Evolutionary conservation across 192 early-diverging fungal species (phyloP).

Genomic region (Entomortierella beljakovae): DNA sequence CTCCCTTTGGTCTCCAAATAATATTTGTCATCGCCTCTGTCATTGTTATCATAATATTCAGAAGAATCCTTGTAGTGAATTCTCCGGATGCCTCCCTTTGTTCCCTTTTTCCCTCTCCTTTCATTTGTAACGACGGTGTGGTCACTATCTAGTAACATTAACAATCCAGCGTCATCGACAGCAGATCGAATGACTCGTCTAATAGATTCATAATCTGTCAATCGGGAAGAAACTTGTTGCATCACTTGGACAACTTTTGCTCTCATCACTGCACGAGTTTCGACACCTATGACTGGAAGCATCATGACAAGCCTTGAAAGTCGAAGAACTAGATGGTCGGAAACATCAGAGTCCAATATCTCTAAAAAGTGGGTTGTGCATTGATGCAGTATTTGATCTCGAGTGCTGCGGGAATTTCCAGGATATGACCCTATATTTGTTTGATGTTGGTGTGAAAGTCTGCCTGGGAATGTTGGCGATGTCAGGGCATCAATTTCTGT

Average conservation of each 20-base stretch:
- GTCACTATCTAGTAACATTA: background rate
- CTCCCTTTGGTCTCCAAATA: background rate
- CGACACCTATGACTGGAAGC: conserved; percentile 32
- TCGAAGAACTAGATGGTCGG: conserved; percentile 6
- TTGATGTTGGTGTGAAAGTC: background rate
- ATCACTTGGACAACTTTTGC: conserved; percentile 29
- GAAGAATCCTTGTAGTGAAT: background rate
- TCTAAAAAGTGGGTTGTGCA: conserved; percentile 39
- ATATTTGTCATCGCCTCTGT: background rate
- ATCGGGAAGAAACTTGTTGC: conserved; percentile 1
- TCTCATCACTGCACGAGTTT: conserved; percentile 27
- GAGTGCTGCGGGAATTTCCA: background rate
- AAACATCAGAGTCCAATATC: conserved; percentile 27
- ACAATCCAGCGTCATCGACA: conserved; percentile 28
- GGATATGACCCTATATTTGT: background rate
- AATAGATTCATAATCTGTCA: conserved; percentile 19
- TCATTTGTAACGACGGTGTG: background rate
- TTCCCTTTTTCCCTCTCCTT: background rate
- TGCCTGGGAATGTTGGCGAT: background rate
- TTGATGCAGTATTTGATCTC: conserved; percentile 35
- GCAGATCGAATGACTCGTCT: conserved; percentile 18
- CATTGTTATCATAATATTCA: background rate
- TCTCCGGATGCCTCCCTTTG: background rate
- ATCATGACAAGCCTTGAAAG: conserved; percentile 39
- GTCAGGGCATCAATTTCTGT: background rate